Percentiles rank a stretch among this genome's conserved stretches.
Evolutionary conservation across 163 green algal species (phyloP).

Genomic region (Scenedesmus sp.): DNA sequence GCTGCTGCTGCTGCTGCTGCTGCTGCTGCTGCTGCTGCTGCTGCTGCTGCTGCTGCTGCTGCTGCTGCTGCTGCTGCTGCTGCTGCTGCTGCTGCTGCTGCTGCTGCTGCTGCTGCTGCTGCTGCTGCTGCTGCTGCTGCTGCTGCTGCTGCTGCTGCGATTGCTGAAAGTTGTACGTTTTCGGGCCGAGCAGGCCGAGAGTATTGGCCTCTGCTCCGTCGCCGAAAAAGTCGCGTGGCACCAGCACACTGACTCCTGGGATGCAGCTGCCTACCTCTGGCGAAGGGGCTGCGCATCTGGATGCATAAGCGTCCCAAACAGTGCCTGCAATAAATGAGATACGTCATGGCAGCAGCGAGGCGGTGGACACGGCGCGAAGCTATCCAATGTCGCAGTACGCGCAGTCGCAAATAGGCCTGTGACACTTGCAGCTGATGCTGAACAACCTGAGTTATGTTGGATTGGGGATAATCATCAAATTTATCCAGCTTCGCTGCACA

Average conservation of each 20-base stretch:
- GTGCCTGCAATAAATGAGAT: neutral
- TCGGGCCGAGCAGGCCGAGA: neutral
- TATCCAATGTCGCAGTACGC: conserved; percentile 3
- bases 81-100: conserved; percentile 34
- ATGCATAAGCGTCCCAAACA: neutral
- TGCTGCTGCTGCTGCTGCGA: neutral
- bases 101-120: neutral
- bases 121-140: too few relatives aligned
- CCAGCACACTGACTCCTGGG: neutral
- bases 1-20: neutral
- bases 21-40: neutral
- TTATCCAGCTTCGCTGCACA: neutral
- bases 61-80: neutral
- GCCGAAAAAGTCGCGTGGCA: neutral
- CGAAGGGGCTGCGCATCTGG: neutral
- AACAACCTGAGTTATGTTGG: too few relatives aligned
- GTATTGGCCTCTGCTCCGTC: neutral
- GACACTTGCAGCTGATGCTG: too few relatives aligned
- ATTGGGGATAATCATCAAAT: too few relatives aligned
- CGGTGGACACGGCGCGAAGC: neutral
- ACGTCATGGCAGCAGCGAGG: neutral
- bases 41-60: conserved; percentile 1
- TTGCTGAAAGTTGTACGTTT: neutral
- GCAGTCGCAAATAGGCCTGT: neutral
- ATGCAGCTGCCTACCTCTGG: neutral